These are phyloP conservation scores for Salvia splendens DNA, from an alignment of 257 asterid genomes.

Conservation along the genomic window DNA sequence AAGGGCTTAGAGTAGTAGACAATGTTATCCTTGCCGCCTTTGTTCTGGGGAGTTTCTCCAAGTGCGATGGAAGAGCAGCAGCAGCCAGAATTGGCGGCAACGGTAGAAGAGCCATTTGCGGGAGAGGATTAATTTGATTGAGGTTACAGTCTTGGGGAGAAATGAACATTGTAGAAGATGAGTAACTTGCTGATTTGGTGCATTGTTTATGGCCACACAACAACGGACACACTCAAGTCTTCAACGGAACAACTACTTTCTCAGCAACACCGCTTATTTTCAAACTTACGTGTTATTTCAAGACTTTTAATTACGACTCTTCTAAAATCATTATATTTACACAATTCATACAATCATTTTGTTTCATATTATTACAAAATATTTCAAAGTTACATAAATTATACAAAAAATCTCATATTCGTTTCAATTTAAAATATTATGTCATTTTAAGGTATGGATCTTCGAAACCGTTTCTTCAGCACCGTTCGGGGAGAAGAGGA, in stretches of 20 bases:
- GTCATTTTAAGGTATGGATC: too few relatives aligned
- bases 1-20: constrained; percentile 16
- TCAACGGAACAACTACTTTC: neutral
- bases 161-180: neutral
- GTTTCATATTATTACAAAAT: too few relatives aligned
- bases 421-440: too few relatives aligned
- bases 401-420: too few relatives aligned
- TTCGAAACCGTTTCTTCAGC: too few relatives aligned
- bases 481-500: too few relatives aligned
- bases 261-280: neutral
- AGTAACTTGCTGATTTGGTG: constrained; percentile 2
- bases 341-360: too few relatives aligned
- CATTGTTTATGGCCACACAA: constrained; percentile 22
- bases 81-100: constrained; percentile 28
- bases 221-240: neutral
- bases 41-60: constrained; percentile 25
- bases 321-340: too few relatives aligned
- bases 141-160: neutral
- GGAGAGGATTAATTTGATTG: neutral
- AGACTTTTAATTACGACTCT: too few relatives aligned
- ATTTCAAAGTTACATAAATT: too few relatives aligned
- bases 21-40: constrained; percentile 14
- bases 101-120: constrained; percentile 19
- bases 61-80: constrained; percentile 27
- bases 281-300: neutral